Evolutionary conservation across 1,139 yeast species (phyloP).

Genomic region (Suhomyces maxii): DNA sequence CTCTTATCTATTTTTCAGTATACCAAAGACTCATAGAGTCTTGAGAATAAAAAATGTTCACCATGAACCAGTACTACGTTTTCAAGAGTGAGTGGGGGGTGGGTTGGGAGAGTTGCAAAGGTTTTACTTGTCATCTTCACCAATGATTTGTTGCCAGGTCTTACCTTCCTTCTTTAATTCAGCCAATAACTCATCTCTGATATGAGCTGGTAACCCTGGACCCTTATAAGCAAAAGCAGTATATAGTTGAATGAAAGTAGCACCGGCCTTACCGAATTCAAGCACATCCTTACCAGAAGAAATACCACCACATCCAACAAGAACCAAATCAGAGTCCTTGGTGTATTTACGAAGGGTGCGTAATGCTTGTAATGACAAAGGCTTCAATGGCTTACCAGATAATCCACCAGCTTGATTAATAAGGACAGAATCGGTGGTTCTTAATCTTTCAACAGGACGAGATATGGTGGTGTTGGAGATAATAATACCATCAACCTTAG

Average conservation of each 20-base stretch:
- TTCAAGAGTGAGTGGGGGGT: no score
- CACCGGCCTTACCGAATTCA: slow-evolving; percentile 93
- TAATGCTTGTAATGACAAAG: slow-evolving; percentile 70
- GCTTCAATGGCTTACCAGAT: slow-evolving; percentile 90
- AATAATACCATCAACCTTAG: slow-evolving; percentile 87
- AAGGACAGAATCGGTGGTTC: slow-evolving; percentile 44
- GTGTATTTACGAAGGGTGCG: slow-evolving; percentile 69
- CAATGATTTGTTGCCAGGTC: slow-evolving; percentile 80
- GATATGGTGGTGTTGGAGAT: slow-evolving; percentile 89
- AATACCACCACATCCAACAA: slow-evolving; percentile 96
- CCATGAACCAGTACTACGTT: no score
- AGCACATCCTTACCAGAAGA: slow-evolving; percentile 80
- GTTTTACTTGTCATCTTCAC: slow-evolving; percentile 41
- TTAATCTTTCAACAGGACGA: slow-evolving; percentile 58
- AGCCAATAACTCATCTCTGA: slow-evolving; percentile 70
- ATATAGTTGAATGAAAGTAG: slow-evolving; percentile 79
- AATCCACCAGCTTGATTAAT: slow-evolving; percentile 77
- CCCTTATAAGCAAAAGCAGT: slow-evolving; percentile 93
- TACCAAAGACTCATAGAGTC: no score
- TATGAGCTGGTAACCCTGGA: slow-evolving; percentile 78
- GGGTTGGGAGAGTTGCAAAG: no score
- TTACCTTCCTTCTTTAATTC: slow-evolving; percentile 73
- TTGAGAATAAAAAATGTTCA: no score
- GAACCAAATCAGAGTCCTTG: slow-evolving; percentile 67
- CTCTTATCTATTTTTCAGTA: no score